These are phyloP conservation scores for Penstemon newberryi DNA, from an alignment of 257 asterid species.

Conservation along the genomic window DNA sequence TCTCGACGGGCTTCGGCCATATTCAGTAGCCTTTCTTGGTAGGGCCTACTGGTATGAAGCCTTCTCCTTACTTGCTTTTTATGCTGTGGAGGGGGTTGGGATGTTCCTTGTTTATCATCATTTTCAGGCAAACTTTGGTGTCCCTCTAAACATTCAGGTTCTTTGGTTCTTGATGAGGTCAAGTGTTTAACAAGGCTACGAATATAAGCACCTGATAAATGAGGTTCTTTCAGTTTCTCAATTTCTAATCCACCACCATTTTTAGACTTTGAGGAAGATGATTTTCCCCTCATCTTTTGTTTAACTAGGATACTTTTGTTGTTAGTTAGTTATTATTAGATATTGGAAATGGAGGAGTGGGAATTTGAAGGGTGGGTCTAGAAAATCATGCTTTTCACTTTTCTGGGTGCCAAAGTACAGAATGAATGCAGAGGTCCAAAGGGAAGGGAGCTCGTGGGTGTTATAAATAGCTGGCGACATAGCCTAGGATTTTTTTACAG, in stretches of 20 bases:
- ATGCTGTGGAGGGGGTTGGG: conserved; percentile 51
- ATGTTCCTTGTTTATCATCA: conserved; percentile 27
- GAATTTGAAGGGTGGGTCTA: conserved; percentile 31
- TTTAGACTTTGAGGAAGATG: conserved; percentile 60
- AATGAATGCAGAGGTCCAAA: conserved; percentile 62
- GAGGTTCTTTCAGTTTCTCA: conserved; percentile 62
- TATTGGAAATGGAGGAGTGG: conserved; percentile 34
- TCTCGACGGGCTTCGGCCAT: conserved; percentile 99
- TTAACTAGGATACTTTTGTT: neutral
- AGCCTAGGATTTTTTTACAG: conserved; percentile 35
- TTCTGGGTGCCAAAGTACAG: conserved; percentile 60
- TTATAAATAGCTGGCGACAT: conserved; percentile 71
- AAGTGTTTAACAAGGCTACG: conserved; percentile 86
- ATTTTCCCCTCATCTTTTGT: conserved; percentile 70
- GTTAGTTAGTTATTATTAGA: neutral
- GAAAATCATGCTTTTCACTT: conserved; percentile 40
- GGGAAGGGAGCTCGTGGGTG: conserved; percentile 58
- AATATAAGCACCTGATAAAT: conserved; percentile 88
- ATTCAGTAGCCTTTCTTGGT: conserved; percentile 87
- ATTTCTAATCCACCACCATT: conserved; percentile 42
- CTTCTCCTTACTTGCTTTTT: conserved; percentile 87
- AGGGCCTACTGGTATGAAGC: conserved; percentile 91
- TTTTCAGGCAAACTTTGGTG: conserved; percentile 36
- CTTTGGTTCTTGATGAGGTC: conserved; percentile 79
- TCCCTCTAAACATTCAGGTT: conserved; percentile 46